Evolutionary conservation across 495 filamentous ascomycete genomes (phyloP).

Genomic region (Halenospora varia): DNA sequence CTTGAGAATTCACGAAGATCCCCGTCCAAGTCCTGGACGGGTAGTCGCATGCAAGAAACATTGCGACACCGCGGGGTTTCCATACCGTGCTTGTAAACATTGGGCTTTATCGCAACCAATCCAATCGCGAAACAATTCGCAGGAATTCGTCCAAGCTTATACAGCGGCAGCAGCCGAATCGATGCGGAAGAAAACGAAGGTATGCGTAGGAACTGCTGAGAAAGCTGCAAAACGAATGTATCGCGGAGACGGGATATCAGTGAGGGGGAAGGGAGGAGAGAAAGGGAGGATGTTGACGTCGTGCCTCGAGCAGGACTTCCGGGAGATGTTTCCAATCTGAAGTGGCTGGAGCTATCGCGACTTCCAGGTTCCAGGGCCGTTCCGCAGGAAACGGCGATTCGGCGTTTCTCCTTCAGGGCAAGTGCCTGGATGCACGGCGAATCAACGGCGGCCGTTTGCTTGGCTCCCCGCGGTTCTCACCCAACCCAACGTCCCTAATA

Average conservation of each 20-base stretch:
- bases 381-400: no score
- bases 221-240: neutral
- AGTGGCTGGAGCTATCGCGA: neutral
- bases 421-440: neutral
- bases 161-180: neutral
- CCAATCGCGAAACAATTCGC: neutral
- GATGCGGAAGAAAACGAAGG: neutral
- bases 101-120: neutral
- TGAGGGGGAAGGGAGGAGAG: neutral
- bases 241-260: neutral
- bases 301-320: neutral
- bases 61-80: no score
- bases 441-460: neutral
- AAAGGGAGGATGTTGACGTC: neutral
- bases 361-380: neutral
- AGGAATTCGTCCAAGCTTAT: neutral
- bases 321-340: neutral
- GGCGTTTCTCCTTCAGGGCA: neutral
- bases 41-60: no score
- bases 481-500: neutral
- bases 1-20: neutral
- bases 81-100: neutral
- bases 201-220: neutral
- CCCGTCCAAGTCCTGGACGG: no score
- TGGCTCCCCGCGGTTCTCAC: no score